These are phyloP conservation scores for Boletus sensibilis DNA, from an alignment of 768 basidiomycete genomes.

Conservation along the genomic window DNA sequence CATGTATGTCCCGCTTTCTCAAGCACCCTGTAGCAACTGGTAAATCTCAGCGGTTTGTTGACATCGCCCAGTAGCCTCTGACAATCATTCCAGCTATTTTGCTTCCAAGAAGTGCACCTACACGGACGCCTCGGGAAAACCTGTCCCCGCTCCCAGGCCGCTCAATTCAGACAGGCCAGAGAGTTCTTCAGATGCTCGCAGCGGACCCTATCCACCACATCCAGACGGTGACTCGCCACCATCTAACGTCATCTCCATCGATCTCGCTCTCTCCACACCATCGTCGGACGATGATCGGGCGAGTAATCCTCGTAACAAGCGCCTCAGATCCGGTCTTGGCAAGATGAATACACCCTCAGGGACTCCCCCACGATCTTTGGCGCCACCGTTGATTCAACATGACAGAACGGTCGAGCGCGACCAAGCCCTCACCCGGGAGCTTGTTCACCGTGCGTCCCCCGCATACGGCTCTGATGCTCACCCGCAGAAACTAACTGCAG, in stretches of 20 bases:
- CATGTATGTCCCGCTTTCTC: slow-evolving; percentile 10
- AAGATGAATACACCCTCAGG: slow-evolving; percentile 37
- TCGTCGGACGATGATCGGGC: slow-evolving; percentile 42
- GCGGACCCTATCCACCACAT: slow-evolving; percentile 15
- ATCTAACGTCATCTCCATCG: slow-evolving; percentile 7
- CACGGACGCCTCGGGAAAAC: slow-evolving; percentile 73
- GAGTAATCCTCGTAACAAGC: slow-evolving; percentile 47
- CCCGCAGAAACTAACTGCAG: slow-evolving; percentile 1
- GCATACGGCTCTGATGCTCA: not conserved
- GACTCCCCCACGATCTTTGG: slow-evolving; percentile 35
- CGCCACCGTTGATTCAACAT: slow-evolving; percentile 33
- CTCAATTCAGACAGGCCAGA: slow-evolving; percentile 43
- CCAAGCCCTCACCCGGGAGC: slow-evolving; percentile 63
- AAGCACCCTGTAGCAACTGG: slow-evolving; percentile 84
- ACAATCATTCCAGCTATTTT: slow-evolving; percentile 54
- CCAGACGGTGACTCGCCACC: slow-evolving; percentile 21
- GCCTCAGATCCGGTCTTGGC: slow-evolving; percentile 43
- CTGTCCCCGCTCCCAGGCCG: slow-evolving; percentile 70
- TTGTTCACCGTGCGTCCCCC: slow-evolving; percentile 62
- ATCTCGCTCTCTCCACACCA: slow-evolving; percentile 9
- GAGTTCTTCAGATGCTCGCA: slow-evolving; percentile 26
- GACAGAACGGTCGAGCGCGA: slow-evolving; percentile 54
- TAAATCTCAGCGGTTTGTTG: slow-evolving; percentile 30
- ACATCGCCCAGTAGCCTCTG: not conserved
- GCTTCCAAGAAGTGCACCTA: slow-evolving; percentile 81